These are phyloP conservation scores for Ormosia semicastrata DNA, from an alignment of 306 rosid genomes.

Conservation along the genomic window DNA sequence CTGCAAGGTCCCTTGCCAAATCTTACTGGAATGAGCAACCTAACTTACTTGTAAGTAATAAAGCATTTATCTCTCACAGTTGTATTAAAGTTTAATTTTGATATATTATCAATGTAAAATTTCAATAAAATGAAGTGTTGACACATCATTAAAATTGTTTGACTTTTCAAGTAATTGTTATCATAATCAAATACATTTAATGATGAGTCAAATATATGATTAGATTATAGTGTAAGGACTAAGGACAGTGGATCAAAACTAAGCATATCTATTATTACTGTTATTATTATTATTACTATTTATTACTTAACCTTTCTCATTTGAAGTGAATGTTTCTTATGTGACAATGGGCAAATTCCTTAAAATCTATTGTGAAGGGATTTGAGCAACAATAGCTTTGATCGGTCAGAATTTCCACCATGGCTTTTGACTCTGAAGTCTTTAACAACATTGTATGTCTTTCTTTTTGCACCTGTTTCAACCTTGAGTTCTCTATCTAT, in stretches of 20 bases:
- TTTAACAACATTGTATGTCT: slow-evolving; percentile 31
- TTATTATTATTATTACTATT: too few species aligned
- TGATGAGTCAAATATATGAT: too few species aligned
- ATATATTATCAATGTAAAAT: neutral
- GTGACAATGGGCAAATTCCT: neutral
- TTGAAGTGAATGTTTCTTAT: neutral
- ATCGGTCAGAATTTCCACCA: slow-evolving; percentile 30
- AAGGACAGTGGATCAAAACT: too few species aligned
- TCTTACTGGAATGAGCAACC: slow-evolving; percentile 38
- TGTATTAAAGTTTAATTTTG: neutral
- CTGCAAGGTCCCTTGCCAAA: slow-evolving; percentile 42
- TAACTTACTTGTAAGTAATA: slow-evolving; percentile 39
- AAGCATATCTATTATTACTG: too few species aligned
- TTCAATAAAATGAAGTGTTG: too few species aligned
- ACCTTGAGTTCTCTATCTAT: neutral
- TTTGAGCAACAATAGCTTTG: slow-evolving; percentile 54
- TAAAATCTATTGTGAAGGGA: slow-evolving; percentile 40
- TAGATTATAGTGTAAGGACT: too few species aligned
- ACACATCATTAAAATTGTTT: too few species aligned
- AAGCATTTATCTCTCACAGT: neutral
- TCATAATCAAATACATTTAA: too few species aligned
- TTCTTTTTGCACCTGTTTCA: neutral
- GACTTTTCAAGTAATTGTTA: too few species aligned
- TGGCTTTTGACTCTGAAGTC: slow-evolving; percentile 11
- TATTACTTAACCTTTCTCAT: neutral